A percentile compares a stretch with the other conserved stretches of the same genome.
phyloP scores from a whole-genome alignment of 1,284 basidiomycete species.

The Moesziomyces antarcticus region DNA sequence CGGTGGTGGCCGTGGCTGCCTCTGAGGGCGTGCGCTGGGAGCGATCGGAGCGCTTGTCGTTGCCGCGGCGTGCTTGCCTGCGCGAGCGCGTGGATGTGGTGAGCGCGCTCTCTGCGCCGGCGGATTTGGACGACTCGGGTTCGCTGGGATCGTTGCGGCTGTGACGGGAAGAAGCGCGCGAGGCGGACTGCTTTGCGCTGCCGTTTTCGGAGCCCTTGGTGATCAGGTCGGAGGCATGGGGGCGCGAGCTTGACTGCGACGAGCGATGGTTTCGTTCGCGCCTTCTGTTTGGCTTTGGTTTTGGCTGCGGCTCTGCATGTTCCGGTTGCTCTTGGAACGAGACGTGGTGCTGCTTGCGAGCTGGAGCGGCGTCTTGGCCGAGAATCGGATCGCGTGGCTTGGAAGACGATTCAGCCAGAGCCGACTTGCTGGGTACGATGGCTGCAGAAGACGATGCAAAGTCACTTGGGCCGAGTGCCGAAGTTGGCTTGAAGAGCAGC shows the following conservation, averaged over 20 bases:
- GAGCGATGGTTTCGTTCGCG: slow-evolving; percentile 27
- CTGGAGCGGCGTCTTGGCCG: slow-evolving; percentile 1
- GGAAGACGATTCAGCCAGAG: slow-evolving; percentile 27
- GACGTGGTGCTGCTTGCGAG: slow-evolving; percentile 44
- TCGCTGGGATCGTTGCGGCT: slow-evolving; percentile 35
- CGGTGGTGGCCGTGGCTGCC: slow-evolving; percentile 3
- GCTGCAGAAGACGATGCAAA: slow-evolving; percentile 7
- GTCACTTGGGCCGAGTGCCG: slow-evolving; percentile 3
- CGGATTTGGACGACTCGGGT: slow-evolving; percentile 28
- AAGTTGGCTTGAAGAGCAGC: slow-evolving; percentile 9
- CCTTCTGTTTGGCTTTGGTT: slow-evolving; percentile 4
- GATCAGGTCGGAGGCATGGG: slow-evolving; percentile 16
- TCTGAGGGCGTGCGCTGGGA: slow-evolving; percentile 10
- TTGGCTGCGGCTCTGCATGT: slow-evolving; percentile 9
- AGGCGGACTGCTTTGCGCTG: slow-evolving; percentile 25
- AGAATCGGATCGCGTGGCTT: slow-evolving; percentile 12
- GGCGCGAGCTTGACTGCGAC: slow-evolving; percentile 10
- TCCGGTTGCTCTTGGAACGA: slow-evolving; percentile 41
- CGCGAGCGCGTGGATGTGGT: slow-evolving; percentile 24
- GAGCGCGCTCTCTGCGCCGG: slow-evolving; percentile 17
- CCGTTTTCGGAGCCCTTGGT: slow-evolving; percentile 29
- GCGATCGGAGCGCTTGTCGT: slow-evolving; percentile 27
- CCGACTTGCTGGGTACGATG: slow-evolving; percentile 18
- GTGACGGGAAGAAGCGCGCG: slow-evolving; percentile 38
- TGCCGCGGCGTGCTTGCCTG: slow-evolving; percentile 12